Evolutionary conservation across 371 early-diverging fungal genomes (phyloP), one percentile per base, ranked within the genome.

Genomic region (Thermomucor indicae-seudaticae): DNA sequence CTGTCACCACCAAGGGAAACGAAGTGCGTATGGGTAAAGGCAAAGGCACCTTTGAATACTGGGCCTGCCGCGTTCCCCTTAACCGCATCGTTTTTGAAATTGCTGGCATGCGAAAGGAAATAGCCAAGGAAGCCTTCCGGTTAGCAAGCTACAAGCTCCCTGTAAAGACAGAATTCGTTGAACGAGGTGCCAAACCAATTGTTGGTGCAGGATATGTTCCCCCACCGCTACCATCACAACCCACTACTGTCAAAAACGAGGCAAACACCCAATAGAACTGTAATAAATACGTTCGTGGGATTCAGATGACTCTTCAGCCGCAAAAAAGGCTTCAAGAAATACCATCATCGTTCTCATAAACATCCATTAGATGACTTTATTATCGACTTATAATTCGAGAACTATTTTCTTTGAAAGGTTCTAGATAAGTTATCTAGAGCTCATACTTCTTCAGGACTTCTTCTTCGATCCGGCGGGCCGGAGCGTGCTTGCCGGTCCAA

Each of bases 11-110:
- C 50, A 96, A 96, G 62, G 92, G 93, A 23, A 88, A 87, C 29
- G 96, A 93, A 75, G 83, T 86, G 28, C 85, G 97, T 74, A 97
- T 97, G 97, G 97, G 97, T 60, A 95, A 95, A 71, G 97, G 97
- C 56, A 97, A 97, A 67, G 97, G 96, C 51, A 80, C 87, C 29
- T 91, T 96, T 49, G 96, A 95, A 46, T 92, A 88, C 70, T 96
- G 84, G 85, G 94, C 90, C 0, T 88, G 89, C 53, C 88, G 94
- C 57, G 95, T 96, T 3, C 87, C 92, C 25, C 75, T 85, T 64
- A 91, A 91, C 53, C 80, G 88, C 43, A 84, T 96, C 53, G 65
- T 96, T 31, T 88, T 96, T 59, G 97, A 96, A 68, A 79, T 96
- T 39, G 79, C 74, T 47, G 87, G 83, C 10, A 70, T 91, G 67